Evolutionary conservation across 495 filamentous ascomycete species (phyloP), one percentile per base, ranked within the genome.

Genomic region (Hypoxylon cercidicola): DNA sequence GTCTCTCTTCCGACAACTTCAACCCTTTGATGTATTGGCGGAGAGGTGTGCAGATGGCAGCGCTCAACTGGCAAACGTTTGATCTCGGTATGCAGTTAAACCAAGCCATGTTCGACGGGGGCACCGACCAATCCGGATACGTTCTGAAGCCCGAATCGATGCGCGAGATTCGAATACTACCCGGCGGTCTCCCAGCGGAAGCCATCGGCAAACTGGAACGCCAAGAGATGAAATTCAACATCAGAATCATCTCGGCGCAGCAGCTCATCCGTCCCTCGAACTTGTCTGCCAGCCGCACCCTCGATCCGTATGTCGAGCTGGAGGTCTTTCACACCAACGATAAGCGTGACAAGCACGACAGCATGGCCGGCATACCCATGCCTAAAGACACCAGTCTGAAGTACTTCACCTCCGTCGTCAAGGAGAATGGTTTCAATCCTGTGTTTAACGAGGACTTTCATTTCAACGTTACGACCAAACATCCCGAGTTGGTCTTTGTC

Each of bases 11-110:
- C 5, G 88, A 88, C 55, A 99, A 99, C 75, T 97, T 97, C 67
- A 91, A 98, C 69, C 95, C 95, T 0, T 82, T 93, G 54, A 86
- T 88, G 55, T 95, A 92, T 75, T 99, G 95, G 95, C 86, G 95
- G 44, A 90, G 91, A 50, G 95, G 95, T 28, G 95, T 97, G 9
- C 93, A 97, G 74, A 97, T 97, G 93, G 92, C 88, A 2, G 95
- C 95, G 1, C 81, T 97, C 62, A 99, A 99, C 75, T 99, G 95
- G 95, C 95, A 99, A 75, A 99, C 94, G 0, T 97, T 95, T 68
- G 95, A 98, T 68, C 82, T 93, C 25, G 90, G 91, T 13, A 93
- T 96, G 88, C 93, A 98, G 73, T 81, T 97, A 72, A 98, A 98
- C 68, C 91, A 94, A 53, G 95, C 95, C 62, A 99, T 99, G 95